phyloP scores from a whole-genome alignment of 768 basidiomycete species.

The Rhodotorula taiwanensis region DNA sequence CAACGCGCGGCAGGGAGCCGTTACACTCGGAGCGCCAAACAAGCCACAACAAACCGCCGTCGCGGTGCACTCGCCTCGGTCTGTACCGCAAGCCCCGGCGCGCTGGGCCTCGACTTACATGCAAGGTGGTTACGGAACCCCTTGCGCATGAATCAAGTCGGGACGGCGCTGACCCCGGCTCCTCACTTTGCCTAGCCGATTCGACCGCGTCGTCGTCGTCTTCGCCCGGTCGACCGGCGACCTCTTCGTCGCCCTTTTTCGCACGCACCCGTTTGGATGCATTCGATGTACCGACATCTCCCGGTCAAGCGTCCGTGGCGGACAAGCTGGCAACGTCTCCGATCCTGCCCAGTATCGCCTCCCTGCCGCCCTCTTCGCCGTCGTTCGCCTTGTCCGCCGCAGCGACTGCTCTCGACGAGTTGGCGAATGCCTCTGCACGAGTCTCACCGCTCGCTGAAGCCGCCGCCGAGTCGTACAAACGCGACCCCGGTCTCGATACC shows the following conservation, averaged over 20 bases:
- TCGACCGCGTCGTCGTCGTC: neutral
- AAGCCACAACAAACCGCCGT: neutral
- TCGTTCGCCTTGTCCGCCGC: constrained; percentile 7
- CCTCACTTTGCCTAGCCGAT: neutral
- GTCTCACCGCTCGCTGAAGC: neutral
- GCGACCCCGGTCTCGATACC: neutral
- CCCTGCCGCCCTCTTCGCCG: constrained; percentile 25
- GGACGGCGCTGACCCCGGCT: too few species aligned
- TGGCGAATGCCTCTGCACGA: neutral
- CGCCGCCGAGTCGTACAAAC: neutral
- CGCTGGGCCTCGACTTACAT: too few species aligned
- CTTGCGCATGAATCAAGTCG: too few species aligned
- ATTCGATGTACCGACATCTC: constrained; percentile 16
- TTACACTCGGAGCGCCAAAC: neutral
- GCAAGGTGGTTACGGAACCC: too few species aligned
- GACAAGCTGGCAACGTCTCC: constrained; percentile 7
- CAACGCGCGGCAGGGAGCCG: too few species aligned
- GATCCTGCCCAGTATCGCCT: neutral
- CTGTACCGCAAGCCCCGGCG: too few species aligned
- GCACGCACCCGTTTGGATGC: constrained; percentile 13
- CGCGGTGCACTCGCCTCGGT: too few species aligned
- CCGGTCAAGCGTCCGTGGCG: neutral
- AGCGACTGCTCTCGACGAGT: neutral
- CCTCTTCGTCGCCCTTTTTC: constrained; percentile 20
- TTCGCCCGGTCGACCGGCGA: neutral